Percentiles rank a stretch among this genome's conserved stretches.
Conservation (phyloP, 768 basidiomycete species). For the Phlebiopsis gigantea region DNA sequence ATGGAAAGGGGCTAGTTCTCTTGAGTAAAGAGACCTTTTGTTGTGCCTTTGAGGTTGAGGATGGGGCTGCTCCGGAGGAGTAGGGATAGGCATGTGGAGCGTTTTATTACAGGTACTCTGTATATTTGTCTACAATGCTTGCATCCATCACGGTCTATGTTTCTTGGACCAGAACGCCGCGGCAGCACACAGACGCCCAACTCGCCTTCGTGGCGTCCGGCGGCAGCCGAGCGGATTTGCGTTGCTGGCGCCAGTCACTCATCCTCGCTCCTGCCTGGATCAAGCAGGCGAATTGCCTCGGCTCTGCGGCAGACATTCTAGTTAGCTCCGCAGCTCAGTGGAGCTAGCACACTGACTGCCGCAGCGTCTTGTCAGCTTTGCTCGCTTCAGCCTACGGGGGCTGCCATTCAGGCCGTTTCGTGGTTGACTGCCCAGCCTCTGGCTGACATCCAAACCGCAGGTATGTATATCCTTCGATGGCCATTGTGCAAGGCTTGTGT, state of each 20-base stretch:
- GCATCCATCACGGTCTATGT: too few relatives aligned
- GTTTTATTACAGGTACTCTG: too few relatives aligned
- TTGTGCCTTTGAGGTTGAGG: slow-evolving; percentile 72
- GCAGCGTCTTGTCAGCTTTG: too few relatives aligned
- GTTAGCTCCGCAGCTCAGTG: too few relatives aligned
- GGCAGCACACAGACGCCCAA: background rate
- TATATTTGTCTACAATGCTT: too few relatives aligned
- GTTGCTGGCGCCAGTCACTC: background rate
- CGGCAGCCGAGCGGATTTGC: background rate
- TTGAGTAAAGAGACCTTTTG: slow-evolving; percentile 79
- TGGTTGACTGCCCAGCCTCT: background rate
- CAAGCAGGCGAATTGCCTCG: background rate
- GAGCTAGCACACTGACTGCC: too few relatives aligned
- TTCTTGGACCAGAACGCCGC: too few relatives aligned
- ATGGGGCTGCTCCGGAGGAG: slow-evolving; percentile 8
- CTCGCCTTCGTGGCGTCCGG: background rate
- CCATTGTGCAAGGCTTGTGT: background rate
- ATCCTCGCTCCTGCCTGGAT: background rate
- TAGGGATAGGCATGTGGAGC: background rate
- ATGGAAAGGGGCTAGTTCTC: slow-evolving; percentile 76
- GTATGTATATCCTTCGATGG: background rate
- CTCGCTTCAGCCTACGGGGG: background rate
- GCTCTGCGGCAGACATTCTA: too few relatives aligned
- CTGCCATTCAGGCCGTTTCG: background rate
- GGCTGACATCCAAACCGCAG: background rate